These are phyloP conservation scores for Hamigera avellanea DNA, from an alignment of 495 filamentous ascomycete genomes.

Conservation along the genomic window DNA sequence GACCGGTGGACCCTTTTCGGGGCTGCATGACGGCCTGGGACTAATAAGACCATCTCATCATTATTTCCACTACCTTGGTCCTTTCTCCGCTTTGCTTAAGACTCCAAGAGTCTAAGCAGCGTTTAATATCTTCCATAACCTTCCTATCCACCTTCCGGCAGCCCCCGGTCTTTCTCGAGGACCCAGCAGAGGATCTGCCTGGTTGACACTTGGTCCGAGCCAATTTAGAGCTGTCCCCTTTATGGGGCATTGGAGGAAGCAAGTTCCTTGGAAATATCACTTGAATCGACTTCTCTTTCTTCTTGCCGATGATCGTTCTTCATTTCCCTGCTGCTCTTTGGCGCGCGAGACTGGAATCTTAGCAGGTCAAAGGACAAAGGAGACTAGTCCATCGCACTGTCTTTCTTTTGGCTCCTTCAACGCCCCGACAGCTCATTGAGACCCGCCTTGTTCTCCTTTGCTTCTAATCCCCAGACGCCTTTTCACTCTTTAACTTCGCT, in stretches of 20 bases:
- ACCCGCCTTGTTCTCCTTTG: constrained; percentile 24
- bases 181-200: constrained; percentile 14
- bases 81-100: constrained; percentile 5
- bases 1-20: constrained; percentile 15
- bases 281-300: not conserved
- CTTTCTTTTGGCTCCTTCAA: too few relatives aligned
- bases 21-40: constrained; percentile 9
- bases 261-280: too few relatives aligned
- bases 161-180: constrained; percentile 9
- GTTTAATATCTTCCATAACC: constrained; percentile 16
- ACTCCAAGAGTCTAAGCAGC: constrained; percentile 8
- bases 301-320: not conserved
- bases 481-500: not conserved
- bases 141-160: constrained; percentile 9
- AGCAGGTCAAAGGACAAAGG: too few relatives aligned
- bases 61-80: constrained; percentile 15
- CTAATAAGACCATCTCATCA: constrained; percentile 13
- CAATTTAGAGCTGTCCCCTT: constrained; percentile 9
- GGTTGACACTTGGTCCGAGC: constrained; percentile 9
- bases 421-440: constrained; percentile 18
- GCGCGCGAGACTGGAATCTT: too few relatives aligned
- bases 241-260: not conserved
- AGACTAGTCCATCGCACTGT: too few relatives aligned
- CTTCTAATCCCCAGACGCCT: constrained; percentile 3
- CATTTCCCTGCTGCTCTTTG: too few relatives aligned